Conservation (phyloP, 768 basidiomycete genomes). For the Podaxis pistillaris region DNA sequence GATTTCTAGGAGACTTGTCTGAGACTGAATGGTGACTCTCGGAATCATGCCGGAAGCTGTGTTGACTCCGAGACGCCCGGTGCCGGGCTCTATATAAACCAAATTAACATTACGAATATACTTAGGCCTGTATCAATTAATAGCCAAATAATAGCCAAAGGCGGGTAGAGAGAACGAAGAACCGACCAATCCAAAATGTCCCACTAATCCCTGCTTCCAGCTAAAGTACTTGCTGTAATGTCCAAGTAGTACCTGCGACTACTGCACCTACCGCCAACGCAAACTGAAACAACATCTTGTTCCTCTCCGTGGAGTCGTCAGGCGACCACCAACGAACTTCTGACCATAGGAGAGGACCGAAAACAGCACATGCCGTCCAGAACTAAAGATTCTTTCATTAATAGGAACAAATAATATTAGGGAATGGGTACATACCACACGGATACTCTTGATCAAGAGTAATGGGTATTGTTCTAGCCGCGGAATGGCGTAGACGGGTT, state of each 20-base stretch:
- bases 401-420: neutral
- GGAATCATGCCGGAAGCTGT: neutral
- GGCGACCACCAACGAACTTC: conserved; percentile 77
- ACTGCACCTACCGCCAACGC: neutral
- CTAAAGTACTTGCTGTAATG: neutral
- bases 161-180: neutral
- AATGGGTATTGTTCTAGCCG: conserved; percentile 65
- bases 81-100: neutral
- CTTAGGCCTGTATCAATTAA: neutral
- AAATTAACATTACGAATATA: neutral
- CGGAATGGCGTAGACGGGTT: conserved; percentile 40
- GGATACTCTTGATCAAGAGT: conserved; percentile 57
- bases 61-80: neutral
- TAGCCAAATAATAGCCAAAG: neutral
- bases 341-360: conserved; percentile 84
- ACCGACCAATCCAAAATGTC: neutral
- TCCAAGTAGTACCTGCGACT: conserved; percentile 2
- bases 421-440: conserved; percentile 57
- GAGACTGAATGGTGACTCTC: too few relatives aligned
- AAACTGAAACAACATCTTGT: neutral
- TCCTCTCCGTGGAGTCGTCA: conserved; percentile 20
- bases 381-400: conserved; percentile 49
- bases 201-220: neutral
- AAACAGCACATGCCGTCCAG: conserved; percentile 88
- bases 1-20: too few relatives aligned